Percentiles rank a stretch among this genome's conserved stretches.
phyloP scores from a whole-genome alignment of 2,329 filamentous ascomycete species.

The Cyphellophora attinorum region DNA sequence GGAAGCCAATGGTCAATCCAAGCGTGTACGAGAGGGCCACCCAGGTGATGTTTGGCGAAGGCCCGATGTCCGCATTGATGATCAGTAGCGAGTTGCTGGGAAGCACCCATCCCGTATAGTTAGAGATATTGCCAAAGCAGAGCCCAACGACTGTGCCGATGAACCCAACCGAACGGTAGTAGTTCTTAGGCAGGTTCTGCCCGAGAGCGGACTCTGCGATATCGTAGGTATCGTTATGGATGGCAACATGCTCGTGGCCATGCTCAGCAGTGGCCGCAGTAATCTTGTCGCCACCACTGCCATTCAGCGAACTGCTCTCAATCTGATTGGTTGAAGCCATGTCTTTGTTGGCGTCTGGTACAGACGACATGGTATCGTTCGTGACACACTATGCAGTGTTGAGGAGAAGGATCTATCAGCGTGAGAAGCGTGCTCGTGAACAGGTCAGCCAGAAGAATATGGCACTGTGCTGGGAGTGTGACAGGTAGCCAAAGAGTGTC shows the following conservation, averaged over 20 bases:
- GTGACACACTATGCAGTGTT: no score
- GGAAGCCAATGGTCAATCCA: conserved; percentile 18
- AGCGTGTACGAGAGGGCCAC: conserved; percentile 21
- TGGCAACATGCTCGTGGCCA: conserved; percentile 1
- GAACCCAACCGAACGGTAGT: conserved; percentile 15
- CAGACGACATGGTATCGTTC: no score
- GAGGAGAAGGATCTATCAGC: no score
- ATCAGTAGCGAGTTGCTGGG: conserved; percentile 17
- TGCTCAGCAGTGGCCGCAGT: no score
- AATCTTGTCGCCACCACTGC: no score
- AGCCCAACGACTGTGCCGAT: conserved; percentile 15
- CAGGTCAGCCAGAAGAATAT: no score
- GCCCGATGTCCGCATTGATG: conserved; percentile 23
- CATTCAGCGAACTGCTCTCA: no score
- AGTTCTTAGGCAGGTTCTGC: conserved; percentile 3
- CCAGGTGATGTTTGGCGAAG: conserved; percentile 20
- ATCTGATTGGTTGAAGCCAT: no score
- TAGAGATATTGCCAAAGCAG: conserved; percentile 14
- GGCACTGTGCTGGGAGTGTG: no score
- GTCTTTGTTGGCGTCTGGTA: no score
- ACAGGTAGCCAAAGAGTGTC: no score
- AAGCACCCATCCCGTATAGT: conserved; percentile 19
- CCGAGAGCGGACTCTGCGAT: conserved; percentile 1
- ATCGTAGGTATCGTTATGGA: conserved; percentile 1
- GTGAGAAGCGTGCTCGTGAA: no score